Conservation (phyloP, 495 filamentous ascomycete genomes). For the Tuber umbilicatum region DNA sequence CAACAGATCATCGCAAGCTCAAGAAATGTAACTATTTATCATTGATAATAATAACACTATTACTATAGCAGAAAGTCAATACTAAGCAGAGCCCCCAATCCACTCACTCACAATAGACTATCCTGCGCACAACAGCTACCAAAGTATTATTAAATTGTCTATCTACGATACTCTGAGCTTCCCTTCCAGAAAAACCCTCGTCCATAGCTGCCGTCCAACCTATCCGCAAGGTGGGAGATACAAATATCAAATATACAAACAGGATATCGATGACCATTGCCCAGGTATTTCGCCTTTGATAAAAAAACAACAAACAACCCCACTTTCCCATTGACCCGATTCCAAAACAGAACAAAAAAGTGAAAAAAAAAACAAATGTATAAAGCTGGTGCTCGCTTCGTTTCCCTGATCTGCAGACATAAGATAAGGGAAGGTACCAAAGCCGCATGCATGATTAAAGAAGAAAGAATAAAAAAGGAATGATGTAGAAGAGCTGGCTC, state of each 20-base stretch:
- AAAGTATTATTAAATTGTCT: not conserved
- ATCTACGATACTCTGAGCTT: slow-evolving; percentile 1
- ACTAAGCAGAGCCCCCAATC: not conserved
- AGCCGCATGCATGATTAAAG: not conserved
- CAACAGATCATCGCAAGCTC: not conserved
- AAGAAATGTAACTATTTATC: not conserved
- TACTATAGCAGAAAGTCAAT: not conserved
- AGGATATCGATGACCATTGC: not conserved
- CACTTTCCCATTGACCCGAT: not conserved
- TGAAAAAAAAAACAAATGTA: not conserved
- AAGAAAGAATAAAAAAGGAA: not conserved
- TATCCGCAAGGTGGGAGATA: not conserved
- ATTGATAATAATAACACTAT: not conserved
- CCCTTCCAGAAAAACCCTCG: not conserved
- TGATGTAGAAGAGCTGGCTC: not conserved
- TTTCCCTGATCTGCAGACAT: not conserved
- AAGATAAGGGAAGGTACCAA: not conserved
- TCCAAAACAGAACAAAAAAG: not conserved
- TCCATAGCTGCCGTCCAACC: not conserved
- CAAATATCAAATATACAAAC: not conserved
- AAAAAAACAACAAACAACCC: not conserved
- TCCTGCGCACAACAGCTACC: not conserved
- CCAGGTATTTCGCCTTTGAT: not conserved
- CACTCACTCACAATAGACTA: not conserved
- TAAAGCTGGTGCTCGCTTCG: not conserved